Conservation (phyloP, 768 basidiomycete genomes). For the Rhodocollybia butyracea region DNA sequence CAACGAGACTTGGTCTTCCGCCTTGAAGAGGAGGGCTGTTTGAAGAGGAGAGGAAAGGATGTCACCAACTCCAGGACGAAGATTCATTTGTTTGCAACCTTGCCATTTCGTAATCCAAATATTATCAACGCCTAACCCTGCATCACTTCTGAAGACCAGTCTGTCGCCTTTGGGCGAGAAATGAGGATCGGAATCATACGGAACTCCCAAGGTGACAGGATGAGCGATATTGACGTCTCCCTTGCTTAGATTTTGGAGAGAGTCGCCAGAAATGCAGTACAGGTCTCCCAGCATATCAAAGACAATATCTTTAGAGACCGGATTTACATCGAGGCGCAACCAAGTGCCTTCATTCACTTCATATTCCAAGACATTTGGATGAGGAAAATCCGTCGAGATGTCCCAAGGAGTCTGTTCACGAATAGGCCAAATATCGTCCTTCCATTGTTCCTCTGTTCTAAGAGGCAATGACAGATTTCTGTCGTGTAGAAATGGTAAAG, state of each 20-base stretch:
- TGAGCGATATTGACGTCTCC: slow-evolving; percentile 32
- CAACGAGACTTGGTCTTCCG: slow-evolving; percentile 33
- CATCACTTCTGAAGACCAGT: slow-evolving; percentile 71
- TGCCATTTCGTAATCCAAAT: slow-evolving; percentile 69
- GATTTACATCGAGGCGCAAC: slow-evolving; percentile 71
- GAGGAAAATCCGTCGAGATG: slow-evolving; percentile 64
- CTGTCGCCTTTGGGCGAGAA: slow-evolving; percentile 64
- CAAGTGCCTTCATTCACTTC: slow-evolving; percentile 75
- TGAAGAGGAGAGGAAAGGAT: slow-evolving; percentile 18
- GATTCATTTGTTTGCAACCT: slow-evolving; percentile 60
- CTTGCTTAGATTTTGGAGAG: slow-evolving; percentile 21
- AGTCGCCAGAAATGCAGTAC: slow-evolving; percentile 61
- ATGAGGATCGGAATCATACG: slow-evolving; percentile 68
- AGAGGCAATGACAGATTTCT: not conserved
- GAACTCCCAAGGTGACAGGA: slow-evolving; percentile 61
- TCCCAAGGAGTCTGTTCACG: slow-evolving; percentile 8
- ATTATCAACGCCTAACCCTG: slow-evolving; percentile 69
- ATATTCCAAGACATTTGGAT: slow-evolving; percentile 60
- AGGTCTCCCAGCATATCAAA: slow-evolving; percentile 77
- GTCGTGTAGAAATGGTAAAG: not conserved
- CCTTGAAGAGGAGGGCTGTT: slow-evolving; percentile 22
- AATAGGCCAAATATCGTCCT: slow-evolving; percentile 8
- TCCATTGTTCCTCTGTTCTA: not conserved
- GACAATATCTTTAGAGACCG: slow-evolving; percentile 62
- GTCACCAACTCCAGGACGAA: not conserved